Evolutionary conservation across 176 grass and related monocot species (phyloP), one percentile per base, ranked within the genome.

Genomic region (Puccinellia tenuiflora): DNA sequence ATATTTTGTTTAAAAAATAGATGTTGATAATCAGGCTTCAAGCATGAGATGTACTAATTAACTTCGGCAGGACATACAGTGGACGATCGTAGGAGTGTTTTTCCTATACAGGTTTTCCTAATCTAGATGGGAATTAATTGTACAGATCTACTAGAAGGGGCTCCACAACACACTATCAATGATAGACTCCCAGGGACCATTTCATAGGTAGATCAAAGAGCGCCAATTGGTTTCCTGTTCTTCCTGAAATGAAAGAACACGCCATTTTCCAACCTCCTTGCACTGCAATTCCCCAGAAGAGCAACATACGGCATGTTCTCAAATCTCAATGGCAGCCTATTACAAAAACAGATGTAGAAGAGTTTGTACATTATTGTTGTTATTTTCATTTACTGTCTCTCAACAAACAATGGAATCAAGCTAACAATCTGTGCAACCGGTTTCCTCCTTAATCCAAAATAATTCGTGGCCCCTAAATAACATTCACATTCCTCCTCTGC

Each of bases 331-430:
- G 63, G 59, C 72, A 69, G 14, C 75, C 57, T 35, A 35, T 57
- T 26, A 54, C 46, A 76, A 59, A 45, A 89, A 11, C 40, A 71
- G 28, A 72, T 82, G 62, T 56, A 21, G 43, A 82, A 82, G 40
- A 61, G 25, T 63, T 63, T 81, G 51, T 61, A 75, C 55, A 22
- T 39, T 35, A 43, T 50, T 79, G 40, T 31, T 81, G 39, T 61
- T 80, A 75, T 53, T 83, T 78, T 68, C 78, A 79, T 53, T 45
- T 38, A 46, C 43, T 42, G 45, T 77, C 63, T 16, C 30, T 61
- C 30, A 90, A 47, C 31, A 86, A 82, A 56, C 63, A 90, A 73
- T 54, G 57, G 42, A 82, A 85, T 82, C 33, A 64, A 85, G 13
- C 77, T 77, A 81, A 55, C 3, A 12, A 69, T 40, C 35, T 21